phyloP scores from a whole-genome alignment of 441 rosid genomes.

The Melastoma candidum region DNA sequence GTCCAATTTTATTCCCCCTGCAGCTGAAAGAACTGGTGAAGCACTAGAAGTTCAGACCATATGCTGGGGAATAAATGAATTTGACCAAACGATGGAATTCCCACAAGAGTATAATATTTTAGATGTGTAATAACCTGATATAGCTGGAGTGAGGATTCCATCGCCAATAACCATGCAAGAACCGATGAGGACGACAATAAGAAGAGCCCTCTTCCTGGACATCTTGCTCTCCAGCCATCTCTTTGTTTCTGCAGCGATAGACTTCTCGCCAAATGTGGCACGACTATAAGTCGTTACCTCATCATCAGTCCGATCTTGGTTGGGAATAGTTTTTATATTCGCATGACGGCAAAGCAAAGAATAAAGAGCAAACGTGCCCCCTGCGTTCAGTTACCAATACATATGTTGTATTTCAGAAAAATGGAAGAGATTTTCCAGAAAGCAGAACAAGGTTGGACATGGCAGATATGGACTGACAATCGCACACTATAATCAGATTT shows the following conservation, averaged over 20 bases:
- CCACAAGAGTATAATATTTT: neutral
- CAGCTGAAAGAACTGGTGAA: slow-evolving; percentile 24
- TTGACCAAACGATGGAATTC: neutral
- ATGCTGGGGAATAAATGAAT: neutral
- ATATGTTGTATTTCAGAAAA: too few species aligned
- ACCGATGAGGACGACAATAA: slow-evolving; percentile 71
- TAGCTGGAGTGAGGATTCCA: slow-evolving; percentile 96
- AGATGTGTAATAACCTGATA: slow-evolving; percentile 47
- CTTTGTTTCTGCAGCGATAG: slow-evolving; percentile 83
- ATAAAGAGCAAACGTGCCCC: slow-evolving; percentile 36
- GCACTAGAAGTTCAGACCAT: neutral
- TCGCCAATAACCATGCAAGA: slow-evolving; percentile 97
- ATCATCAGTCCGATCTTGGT: slow-evolving; percentile 92
- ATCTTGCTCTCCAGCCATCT: slow-evolving; percentile 61
- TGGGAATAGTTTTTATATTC: slow-evolving; percentile 79
- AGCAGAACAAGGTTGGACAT: too few species aligned
- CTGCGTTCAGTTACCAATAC: neutral
- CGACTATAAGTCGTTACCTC: slow-evolving; percentile 87
- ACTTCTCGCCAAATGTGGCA: slow-evolving; percentile 56
- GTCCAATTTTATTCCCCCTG: slow-evolving; percentile 18
- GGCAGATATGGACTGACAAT: too few species aligned
- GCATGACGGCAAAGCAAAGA: slow-evolving; percentile 96
- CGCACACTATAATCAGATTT: too few species aligned
- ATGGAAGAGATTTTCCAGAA: too few species aligned
- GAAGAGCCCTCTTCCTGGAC: slow-evolving; percentile 59